Conservation (phyloP, 116 monocot genomes). For the Papilionanthe hybrid region DNA sequence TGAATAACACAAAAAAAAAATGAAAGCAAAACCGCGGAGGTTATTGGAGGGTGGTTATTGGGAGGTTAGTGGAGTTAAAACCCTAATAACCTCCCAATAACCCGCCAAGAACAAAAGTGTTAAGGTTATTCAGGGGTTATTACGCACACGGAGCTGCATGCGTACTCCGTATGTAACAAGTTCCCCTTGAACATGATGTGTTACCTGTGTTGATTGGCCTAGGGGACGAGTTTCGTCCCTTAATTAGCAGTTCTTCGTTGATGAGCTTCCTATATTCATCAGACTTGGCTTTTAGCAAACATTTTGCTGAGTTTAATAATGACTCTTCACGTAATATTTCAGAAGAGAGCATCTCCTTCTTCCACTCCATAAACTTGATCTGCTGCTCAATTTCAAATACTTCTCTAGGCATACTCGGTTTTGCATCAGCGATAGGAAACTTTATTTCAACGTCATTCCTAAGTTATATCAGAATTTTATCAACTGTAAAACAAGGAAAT, state of each 20-base stretch:
- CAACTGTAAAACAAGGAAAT: neutral
- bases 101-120: too few species aligned
- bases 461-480: neutral
- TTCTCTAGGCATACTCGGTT: slow-evolving; percentile 28
- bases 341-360: slow-evolving; percentile 55
- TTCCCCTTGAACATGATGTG: neutral
- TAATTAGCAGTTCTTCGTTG: slow-evolving; percentile 8
- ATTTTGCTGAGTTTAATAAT: slow-evolving; percentile 37
- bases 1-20: too few species aligned
- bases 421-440: slow-evolving; percentile 43
- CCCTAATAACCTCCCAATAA: too few species aligned
- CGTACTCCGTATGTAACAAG: too few species aligned
- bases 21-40: too few species aligned
- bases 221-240: neutral
- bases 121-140: too few species aligned
- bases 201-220: slow-evolving; percentile 1
- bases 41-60: too few species aligned
- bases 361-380: slow-evolving; percentile 56
- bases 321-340: slow-evolving; percentile 63
- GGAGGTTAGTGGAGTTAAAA: too few species aligned
- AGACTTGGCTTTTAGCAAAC: slow-evolving; percentile 22
- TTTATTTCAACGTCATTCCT: slow-evolving; percentile 47
- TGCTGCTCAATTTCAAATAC: slow-evolving; percentile 40
- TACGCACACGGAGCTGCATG: too few species aligned
- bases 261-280: slow-evolving; percentile 13